Percentiles rank a stretch among this genome's conserved stretches.
Evolutionary conservation across 352 stramenopile genomes (phyloP).

Genomic region (Salisapilia sapeloensis): DNA sequence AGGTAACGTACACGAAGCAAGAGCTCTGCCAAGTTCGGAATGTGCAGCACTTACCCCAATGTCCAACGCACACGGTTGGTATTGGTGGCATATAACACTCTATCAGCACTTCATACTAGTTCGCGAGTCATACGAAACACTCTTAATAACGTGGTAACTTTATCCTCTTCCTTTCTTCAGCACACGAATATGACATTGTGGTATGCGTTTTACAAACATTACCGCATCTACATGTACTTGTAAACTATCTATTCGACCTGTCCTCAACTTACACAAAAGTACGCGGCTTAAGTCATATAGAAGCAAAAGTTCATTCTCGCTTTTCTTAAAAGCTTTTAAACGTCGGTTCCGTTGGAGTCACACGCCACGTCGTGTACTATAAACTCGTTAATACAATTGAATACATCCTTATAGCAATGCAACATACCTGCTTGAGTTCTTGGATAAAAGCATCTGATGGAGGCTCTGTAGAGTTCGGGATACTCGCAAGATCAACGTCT

Average conservation of each 20-base stretch:
- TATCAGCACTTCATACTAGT: no score
- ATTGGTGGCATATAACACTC: no score
- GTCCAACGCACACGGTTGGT: slow-evolving; percentile 30
- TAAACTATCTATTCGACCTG: no score
- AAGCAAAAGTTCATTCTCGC: no score
- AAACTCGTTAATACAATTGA: neutral
- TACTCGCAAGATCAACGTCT: slow-evolving; percentile 25
- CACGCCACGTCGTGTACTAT: slow-evolving; percentile 66
- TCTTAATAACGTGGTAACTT: no score
- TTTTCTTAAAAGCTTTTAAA: slow-evolving; percentile 72
- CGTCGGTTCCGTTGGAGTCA: slow-evolving; percentile 36
- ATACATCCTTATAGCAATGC: neutral
- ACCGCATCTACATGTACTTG: no score
- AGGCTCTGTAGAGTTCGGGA: slow-evolving; percentile 26
- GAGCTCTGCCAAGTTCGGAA: slow-evolving; percentile 17
- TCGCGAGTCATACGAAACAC: no score
- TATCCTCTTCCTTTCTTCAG: no score
- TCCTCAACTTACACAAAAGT: no score
- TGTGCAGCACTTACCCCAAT: slow-evolving; percentile 29
- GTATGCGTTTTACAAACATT: no score
- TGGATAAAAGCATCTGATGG: slow-evolving; percentile 58
- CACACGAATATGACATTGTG: no score
- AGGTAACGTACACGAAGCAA: slow-evolving; percentile 20
- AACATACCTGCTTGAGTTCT: slow-evolving; percentile 37
- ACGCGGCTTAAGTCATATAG: no score